Base-by-base conservation (phyloP, 208 protist genomes). In the Novymonas esmeraldas region DNA sequence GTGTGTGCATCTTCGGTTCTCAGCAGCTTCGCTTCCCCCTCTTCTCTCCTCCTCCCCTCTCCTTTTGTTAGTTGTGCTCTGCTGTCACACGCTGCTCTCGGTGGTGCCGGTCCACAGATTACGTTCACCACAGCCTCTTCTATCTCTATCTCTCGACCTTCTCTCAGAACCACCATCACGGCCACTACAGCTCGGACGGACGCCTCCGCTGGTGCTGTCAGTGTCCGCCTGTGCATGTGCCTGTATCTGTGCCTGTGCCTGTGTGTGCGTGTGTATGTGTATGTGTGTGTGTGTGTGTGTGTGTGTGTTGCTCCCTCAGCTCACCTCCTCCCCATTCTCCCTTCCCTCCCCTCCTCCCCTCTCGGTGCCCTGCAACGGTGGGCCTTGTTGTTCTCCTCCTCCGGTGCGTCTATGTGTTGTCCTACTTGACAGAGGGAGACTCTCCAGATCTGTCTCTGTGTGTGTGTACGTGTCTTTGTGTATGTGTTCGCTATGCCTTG, bases 231-330 rank as follows among this genome's bases (percentile, higher is more conserved):
- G 22, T 50, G 22, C 22, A 50, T 50, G n/a, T 20, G 14, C 22
- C 6, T 50, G 22, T 50, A n/a, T 50, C 6, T 50, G 22, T n/a
- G 45, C n/a, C 10, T 50, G 45, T 50, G 45, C n/a, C 10, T 50
- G 45, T 50, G 9, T 20, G 45, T 50, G 45, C 45, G 45, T 50
- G 6, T 50, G 14, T 50, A n/a, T 50, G 45, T 50, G 45, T 50
- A 16, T 50, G 45, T 50, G 45, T 50, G 45, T 6, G 22, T 50
- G 22, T 50, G 45, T 6, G n/a, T 50, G 22, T 50, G 45, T 50
- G 22, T 6, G 22, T 50, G 22, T 50, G 22, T 50, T 6, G 16
- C n/a, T 50, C 6, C 22, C 6, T 50, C 45, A 6, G 10, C 45
- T n/a, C 22, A 6, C 22, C 22, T 16, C 45, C 22, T 50, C 22